Evolutionary conservation across 2,329 filamentous ascomycete genomes (phyloP).

Genomic region (Colletotrichum navitas): DNA sequence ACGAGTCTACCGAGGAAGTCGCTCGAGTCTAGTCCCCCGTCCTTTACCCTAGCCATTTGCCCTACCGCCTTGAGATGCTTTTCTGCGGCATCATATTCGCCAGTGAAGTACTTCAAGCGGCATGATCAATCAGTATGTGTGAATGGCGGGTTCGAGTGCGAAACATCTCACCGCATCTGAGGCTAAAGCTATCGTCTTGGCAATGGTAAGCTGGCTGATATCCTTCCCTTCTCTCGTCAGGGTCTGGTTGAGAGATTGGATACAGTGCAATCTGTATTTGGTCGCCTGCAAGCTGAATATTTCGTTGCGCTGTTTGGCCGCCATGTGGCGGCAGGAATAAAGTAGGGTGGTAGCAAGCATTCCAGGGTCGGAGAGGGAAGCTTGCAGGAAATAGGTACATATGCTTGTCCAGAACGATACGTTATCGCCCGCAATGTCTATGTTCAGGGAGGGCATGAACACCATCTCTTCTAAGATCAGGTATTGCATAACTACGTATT

Average conservation of each 20-base stretch:
- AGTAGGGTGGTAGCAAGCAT: slow-evolving; percentile 45
- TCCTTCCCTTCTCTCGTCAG: slow-evolving; percentile 28
- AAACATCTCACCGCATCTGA: slow-evolving; percentile 37
- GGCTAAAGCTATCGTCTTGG: slow-evolving; percentile 43
- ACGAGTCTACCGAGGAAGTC: slow-evolving; percentile 5
- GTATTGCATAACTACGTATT: slow-evolving; percentile 1
- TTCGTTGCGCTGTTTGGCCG: slow-evolving; percentile 3
- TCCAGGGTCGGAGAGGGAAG: slow-evolving; percentile 42
- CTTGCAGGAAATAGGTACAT: slow-evolving; percentile 42
- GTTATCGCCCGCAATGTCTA: slow-evolving; percentile 21
- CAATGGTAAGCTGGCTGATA: slow-evolving; percentile 44
- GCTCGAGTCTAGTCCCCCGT: not conserved
- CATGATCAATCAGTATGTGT: not conserved
- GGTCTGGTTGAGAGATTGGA: slow-evolving; percentile 32
- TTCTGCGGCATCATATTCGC: slow-evolving; percentile 7
- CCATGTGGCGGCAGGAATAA: slow-evolving; percentile 41
- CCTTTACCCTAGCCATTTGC: slow-evolving; percentile 7
- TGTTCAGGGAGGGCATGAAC: slow-evolving; percentile 20
- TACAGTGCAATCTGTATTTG: slow-evolving; percentile 42
- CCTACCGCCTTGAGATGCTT: slow-evolving; percentile 15
- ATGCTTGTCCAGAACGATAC: slow-evolving; percentile 34
- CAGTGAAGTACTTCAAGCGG: slow-evolving; percentile 1
- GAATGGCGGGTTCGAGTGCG: not conserved
- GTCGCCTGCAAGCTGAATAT: slow-evolving; percentile 19
- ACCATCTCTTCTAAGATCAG: slow-evolving; percentile 22